phyloP scores from a whole-genome alignment of 1,284 basidiomycete species.

The Cutaneotrichosporon dermatis region DNA sequence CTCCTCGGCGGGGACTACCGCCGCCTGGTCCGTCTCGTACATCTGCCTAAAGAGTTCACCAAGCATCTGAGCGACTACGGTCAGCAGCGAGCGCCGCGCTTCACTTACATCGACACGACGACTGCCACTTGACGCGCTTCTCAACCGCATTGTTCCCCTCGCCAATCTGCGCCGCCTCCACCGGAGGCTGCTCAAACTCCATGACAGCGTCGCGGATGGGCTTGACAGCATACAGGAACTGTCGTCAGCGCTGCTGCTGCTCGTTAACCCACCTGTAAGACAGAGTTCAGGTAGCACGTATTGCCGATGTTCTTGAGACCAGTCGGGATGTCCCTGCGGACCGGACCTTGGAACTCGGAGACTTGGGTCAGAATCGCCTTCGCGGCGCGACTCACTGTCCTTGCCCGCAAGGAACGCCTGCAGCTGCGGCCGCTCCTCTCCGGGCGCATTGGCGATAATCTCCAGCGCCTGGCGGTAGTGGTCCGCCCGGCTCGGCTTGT shows the following conservation, averaged over 20 bases:
- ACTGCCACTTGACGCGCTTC: conserved; percentile 17
- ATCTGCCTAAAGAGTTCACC: conserved; percentile 40
- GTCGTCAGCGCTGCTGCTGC: no score
- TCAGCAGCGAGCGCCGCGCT: background rate
- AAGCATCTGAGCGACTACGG: conserved; percentile 37
- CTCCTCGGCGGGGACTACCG: conserved; percentile 44
- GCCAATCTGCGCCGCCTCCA: background rate
- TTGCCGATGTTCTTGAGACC: conserved; percentile 49
- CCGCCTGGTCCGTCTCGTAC: conserved; percentile 35
- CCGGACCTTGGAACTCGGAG: conserved; percentile 24
- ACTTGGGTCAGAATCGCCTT: background rate
- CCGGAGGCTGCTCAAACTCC: conserved; percentile 15
- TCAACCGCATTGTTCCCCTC: conserved; percentile 10
- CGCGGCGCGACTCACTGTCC: conserved; percentile 2
- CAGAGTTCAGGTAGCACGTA: conserved; percentile 48
- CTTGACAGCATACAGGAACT: conserved; percentile 47
- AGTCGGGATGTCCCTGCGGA: conserved; percentile 41
- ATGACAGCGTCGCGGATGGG: conserved; percentile 44
- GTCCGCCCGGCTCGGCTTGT: conserved; percentile 25
- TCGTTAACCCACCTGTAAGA: conserved; percentile 18
- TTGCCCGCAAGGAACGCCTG: conserved; percentile 32
- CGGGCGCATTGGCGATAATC: conserved; percentile 40
- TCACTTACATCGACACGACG: conserved; percentile 36
- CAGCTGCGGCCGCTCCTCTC: conserved; percentile 35
- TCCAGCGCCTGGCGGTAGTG: conserved; percentile 39